A percentile compares a stretch with the other conserved stretches of the same genome.
phyloP scores from a whole-genome alignment of 2,329 filamentous ascomycete genomes.

The Whalleya microplaca region DNA sequence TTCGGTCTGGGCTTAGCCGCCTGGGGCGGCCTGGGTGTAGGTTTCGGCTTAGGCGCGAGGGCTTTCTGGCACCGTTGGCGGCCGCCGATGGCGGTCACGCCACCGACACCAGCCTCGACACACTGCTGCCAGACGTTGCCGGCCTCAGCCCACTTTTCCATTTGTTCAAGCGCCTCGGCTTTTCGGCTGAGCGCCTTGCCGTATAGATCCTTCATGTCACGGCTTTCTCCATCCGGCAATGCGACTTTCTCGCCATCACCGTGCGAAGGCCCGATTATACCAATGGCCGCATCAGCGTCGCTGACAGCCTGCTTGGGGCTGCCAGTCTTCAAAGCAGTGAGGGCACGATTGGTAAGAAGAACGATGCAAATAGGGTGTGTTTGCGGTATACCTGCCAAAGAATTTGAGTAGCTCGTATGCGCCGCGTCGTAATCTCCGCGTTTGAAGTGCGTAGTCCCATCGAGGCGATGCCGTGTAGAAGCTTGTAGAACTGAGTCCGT shows the following conservation, averaged over 20 bases:
- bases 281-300: constrained; percentile 81
- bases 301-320: constrained; percentile 85
- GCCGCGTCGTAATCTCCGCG: constrained; percentile 89
- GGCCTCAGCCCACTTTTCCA: constrained; percentile 92
- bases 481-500: constrained; percentile 71
- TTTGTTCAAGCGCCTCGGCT: constrained; percentile 91
- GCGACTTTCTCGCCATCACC: constrained; percentile 82
- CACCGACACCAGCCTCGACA: constrained; percentile 85
- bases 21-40: constrained; percentile 49
- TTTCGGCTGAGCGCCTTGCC: constrained; percentile 94
- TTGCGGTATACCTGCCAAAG: constrained; percentile 73
- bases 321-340: constrained; percentile 89
- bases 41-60: constrained; percentile 67
- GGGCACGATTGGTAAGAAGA: constrained; percentile 87
- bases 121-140: constrained; percentile 78
- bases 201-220: constrained; percentile 91
- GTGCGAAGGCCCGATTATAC: constrained; percentile 76
- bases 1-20: constrained; percentile 50
- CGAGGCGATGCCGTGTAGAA: constrained; percentile 77
- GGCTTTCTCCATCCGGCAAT: constrained; percentile 65
- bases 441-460: constrained; percentile 89
- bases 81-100: constrained; percentile 79
- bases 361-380: constrained; percentile 84
- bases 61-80: constrained; percentile 89
- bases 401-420: constrained; percentile 78